Conservation (phyloP, 768 basidiomycete genomes). For the Clitopilus passeckerianus region DNA sequence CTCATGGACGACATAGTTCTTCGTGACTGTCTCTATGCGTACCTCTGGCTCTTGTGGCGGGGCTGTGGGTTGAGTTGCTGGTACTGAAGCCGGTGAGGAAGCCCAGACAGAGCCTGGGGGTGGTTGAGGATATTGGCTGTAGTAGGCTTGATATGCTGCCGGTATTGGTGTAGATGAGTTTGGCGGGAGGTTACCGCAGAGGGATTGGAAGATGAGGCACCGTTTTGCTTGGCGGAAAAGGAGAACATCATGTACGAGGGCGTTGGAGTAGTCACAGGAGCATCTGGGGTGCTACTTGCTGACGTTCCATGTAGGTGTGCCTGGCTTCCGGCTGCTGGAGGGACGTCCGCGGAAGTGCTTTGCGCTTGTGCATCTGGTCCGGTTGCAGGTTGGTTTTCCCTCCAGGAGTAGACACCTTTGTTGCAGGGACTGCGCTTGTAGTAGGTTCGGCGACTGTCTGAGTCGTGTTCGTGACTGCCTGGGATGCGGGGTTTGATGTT, state of each 20-base stretch:
- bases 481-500: no score
- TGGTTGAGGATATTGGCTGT: neutral
- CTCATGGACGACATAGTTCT: slow-evolving; percentile 73
- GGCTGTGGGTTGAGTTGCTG: slow-evolving; percentile 2
- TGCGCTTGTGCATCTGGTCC: no score
- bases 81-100: slow-evolving; percentile 1
- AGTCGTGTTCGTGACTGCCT: no score
- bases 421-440: no score
- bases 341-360: no score
- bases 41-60: slow-evolving; percentile 21
- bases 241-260: neutral
- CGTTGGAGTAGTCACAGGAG: neutral
- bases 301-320: no score
- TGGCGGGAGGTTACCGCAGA: neutral
- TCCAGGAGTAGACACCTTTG: no score
- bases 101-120: neutral
- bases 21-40: slow-evolving; percentile 47
- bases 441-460: no score
- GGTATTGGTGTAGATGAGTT: neutral
- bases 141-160: neutral
- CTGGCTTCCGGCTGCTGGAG: no score
- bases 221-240: neutral
- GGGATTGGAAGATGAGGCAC: neutral
- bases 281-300: neutral
- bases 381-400: no score